Conservation (phyloP, 106 monocot genomes). For the Vanilla planifolia region DNA sequence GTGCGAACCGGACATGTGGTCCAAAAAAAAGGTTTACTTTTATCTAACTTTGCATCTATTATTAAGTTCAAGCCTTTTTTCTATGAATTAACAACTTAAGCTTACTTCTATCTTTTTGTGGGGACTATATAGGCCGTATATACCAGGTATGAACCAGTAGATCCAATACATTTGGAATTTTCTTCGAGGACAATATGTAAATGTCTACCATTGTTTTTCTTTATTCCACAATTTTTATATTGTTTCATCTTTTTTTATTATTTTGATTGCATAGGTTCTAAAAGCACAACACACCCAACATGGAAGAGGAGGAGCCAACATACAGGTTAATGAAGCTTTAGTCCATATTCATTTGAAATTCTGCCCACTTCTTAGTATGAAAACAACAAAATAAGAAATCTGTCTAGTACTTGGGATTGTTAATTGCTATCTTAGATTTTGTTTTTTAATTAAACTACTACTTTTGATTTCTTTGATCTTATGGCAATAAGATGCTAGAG, state of each 20-base stretch:
- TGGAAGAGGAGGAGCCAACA: conserved; percentile 78
- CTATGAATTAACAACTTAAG: conserved; percentile 10
- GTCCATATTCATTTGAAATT: background rate
- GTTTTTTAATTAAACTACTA: too few relatives aligned
- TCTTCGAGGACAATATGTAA: background rate
- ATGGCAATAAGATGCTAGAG: too few relatives aligned
- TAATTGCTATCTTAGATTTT: background rate
- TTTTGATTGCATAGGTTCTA: conserved; percentile 35
- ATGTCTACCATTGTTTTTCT: background rate
- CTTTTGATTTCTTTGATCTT: too few relatives aligned
- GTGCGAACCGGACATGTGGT: conserved; percentile 84
- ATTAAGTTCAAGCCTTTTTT: conserved; percentile 16
- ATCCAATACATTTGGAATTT: background rate
- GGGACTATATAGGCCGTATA: conserved; percentile 48
- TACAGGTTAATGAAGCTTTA: conserved; percentile 34
- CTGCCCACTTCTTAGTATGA: background rate
- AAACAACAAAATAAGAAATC: background rate
- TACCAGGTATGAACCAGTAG: conserved; percentile 67
- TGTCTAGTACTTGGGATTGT: background rate
- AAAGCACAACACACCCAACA: conserved; percentile 71
- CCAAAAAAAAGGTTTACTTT: conserved; percentile 91
- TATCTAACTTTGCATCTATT: conserved; percentile 11
- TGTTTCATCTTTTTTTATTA: conserved; percentile 1
- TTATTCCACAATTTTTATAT: background rate
- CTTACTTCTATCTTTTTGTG: conserved; percentile 10